These are phyloP conservation scores for Fagopyrum tataricum DNA, from an alignment of 148 eudicot species.

Conservation along the genomic window DNA sequence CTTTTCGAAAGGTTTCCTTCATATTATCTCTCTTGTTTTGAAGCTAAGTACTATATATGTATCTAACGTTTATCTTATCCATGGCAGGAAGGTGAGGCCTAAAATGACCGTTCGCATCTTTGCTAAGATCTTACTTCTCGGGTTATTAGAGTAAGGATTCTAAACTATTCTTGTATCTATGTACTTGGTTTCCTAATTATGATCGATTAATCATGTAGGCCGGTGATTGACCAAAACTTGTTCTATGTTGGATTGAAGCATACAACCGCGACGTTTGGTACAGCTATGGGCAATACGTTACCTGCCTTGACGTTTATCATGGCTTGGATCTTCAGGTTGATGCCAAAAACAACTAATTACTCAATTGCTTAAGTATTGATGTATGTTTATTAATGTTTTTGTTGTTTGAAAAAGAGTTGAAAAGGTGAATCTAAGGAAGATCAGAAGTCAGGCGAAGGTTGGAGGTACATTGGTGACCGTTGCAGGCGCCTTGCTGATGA, in stretches of 20 bases:
- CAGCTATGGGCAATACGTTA: conserved; percentile 58
- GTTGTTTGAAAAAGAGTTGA: not conserved
- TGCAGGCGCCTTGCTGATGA: conserved; percentile 80
- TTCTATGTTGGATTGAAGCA: conserved; percentile 62
- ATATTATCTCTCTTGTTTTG: too few species aligned
- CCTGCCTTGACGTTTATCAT: conserved; percentile 57
- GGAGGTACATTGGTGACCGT: conserved; percentile 65
- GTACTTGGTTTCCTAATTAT: too few species aligned
- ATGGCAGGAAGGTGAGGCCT: conserved; percentile 70
- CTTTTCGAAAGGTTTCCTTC: conserved; percentile 18
- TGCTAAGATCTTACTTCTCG: conserved; percentile 52
- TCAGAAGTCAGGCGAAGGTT: conserved; percentile 61
- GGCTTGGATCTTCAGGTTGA: conserved; percentile 17
- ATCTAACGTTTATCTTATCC: too few species aligned
- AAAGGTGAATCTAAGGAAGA: conserved; percentile 38
- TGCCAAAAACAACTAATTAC: not conserved
- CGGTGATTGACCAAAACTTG: conserved; percentile 78
- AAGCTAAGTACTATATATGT: too few species aligned
- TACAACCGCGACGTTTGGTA: conserved; percentile 57
- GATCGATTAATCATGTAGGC: conserved; percentile 34
- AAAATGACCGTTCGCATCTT: conserved; percentile 51
- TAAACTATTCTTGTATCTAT: not conserved
- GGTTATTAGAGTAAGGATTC: conserved; percentile 53
- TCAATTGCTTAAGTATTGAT: not conserved
- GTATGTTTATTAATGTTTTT: not conserved